Percentiles rank a stretch among this genome's conserved stretches.
phyloP scores from a whole-genome alignment of 345 rosid genomes.

The Brassica napus region DNA sequence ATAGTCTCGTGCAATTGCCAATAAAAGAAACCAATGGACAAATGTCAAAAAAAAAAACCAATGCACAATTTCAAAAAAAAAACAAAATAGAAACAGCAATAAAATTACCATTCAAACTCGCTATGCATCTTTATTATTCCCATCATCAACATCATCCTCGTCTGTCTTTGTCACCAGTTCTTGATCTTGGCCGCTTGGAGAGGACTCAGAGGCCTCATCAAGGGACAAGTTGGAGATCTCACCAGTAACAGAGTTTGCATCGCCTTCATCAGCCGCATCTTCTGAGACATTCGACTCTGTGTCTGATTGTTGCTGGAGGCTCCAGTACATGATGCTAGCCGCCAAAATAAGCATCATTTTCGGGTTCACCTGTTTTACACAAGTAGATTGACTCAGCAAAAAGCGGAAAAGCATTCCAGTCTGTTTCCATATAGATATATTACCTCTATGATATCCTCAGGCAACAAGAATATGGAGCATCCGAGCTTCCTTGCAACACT shows the following conservation, averaged over 20 bases:
- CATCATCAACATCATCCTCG: conserved; percentile 28
- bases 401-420: not conserved
- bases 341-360: conserved; percentile 84
- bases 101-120: conserved; percentile 7
- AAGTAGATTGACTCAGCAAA: not conserved
- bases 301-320: not conserved
- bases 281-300: conserved; percentile 32
- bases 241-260: conserved; percentile 3
- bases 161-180: conserved; percentile 20
- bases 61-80: conserved; percentile 28
- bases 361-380: conserved; percentile 66
- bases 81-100: conserved; percentile 15
- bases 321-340: conserved; percentile 73
- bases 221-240: conserved; percentile 42
- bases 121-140: conserved; percentile 28
- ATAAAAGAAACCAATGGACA: conserved; percentile 25
- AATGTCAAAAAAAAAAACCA: conserved; percentile 13
- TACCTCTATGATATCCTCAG: conserved; percentile 95
- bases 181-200: conserved; percentile 9
- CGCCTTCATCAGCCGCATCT: not conserved
- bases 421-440: not conserved
- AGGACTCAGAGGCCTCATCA: conserved; percentile 2
- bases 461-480: conserved; percentile 87
- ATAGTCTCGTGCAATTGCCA: not conserved
- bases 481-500: conserved; percentile 96